phyloP scores from a whole-genome alignment of 306 rosid species.

The Cucumis cinereus region DNA sequence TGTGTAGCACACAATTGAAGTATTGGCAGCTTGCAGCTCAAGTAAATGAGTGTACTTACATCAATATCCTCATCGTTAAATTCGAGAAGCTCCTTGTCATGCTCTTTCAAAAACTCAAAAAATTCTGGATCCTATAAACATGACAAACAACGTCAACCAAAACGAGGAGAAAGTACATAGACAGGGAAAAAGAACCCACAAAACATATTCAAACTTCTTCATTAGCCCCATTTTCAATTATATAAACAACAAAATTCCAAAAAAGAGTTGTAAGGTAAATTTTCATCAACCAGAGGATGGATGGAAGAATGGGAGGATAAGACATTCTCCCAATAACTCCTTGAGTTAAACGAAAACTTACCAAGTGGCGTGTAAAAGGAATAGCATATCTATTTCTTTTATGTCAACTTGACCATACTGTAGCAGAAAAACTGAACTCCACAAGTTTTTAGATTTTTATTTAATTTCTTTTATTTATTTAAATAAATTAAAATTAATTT shows the following conservation, averaged over 20 bases:
- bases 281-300: background rate
- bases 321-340: background rate
- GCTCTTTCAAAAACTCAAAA: constrained; percentile 61
- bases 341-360: background rate
- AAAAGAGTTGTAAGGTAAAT: background rate
- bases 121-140: constrained; percentile 73
- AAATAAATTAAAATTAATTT: too few relatives aligned
- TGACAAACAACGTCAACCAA: constrained; percentile 13
- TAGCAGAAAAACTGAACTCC: background rate
- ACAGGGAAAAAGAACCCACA: background rate
- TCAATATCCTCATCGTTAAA: constrained; percentile 56
- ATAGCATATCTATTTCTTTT: background rate
- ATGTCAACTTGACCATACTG: background rate
- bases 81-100: constrained; percentile 66
- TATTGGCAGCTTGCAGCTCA: background rate
- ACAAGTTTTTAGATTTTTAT: background rate
- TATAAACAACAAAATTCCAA: background rate
- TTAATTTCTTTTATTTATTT: too few relatives aligned
- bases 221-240: background rate
- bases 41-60: constrained; percentile 31
- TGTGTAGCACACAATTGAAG: background rate
- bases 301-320: background rate
- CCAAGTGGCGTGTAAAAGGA: background rate
- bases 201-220: background rate
- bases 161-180: background rate